Evolutionary conservation across 2,329 filamentous ascomycete genomes (phyloP).

Genomic region (Cercospora sp.): DNA sequence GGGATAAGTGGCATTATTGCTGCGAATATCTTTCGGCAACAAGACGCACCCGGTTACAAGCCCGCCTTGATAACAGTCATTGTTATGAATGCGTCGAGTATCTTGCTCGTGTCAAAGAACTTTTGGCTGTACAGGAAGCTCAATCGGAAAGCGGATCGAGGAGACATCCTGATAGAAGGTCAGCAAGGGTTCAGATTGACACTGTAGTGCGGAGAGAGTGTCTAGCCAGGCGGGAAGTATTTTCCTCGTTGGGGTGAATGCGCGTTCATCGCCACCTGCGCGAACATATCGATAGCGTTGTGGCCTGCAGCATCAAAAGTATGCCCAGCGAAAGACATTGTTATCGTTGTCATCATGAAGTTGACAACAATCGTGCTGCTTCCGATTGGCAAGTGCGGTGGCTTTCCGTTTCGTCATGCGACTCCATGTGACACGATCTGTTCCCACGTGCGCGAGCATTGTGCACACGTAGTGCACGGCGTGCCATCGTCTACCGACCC

Average conservation of each 20-base stretch:
- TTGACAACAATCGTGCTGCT: neutral
- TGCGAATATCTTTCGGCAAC: neutral
- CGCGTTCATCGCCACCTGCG: neutral
- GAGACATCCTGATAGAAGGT: conserved; percentile 42
- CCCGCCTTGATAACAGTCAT: neutral
- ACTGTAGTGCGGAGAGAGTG: neutral
- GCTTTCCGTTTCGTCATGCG: neutral
- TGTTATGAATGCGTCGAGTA: neutral
- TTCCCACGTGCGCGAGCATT: neutral
- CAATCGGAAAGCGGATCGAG: conserved; percentile 47
- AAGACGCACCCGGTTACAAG: neutral
- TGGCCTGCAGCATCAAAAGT: neutral
- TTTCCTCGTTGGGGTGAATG: neutral
- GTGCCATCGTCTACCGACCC: neutral
- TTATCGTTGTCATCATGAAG: neutral
- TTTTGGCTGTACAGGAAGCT: conserved; percentile 42
- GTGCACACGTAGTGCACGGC: neutral
- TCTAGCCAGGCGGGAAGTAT: neutral
- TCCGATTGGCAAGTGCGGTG: neutral
- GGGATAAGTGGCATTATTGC: neutral
- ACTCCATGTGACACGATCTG: neutral
- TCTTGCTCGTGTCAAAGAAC: neutral
- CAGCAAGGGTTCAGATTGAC: conserved; percentile 32
- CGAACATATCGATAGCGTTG: neutral
- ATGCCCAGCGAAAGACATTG: neutral